A percentile compares a stretch with the other conserved stretches of the same genome.
Evolutionary conservation across 371 early-diverging fungal species (phyloP).

Genomic region (Umbelopsis sp.): DNA sequence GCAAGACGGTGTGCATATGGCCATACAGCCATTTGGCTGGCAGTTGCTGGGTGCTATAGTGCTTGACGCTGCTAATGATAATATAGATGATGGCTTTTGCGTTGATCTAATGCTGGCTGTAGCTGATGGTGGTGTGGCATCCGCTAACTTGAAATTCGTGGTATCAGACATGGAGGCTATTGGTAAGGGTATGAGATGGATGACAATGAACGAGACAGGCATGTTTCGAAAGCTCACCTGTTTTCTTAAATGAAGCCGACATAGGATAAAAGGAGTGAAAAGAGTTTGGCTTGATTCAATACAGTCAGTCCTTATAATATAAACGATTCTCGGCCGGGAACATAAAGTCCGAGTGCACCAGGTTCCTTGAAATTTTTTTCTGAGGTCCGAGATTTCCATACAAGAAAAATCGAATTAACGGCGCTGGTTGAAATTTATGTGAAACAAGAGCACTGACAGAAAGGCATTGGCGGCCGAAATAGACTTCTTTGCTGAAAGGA

Average conservation of each 20-base stretch:
- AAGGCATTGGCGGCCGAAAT: neutral
- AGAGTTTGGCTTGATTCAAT: neutral
- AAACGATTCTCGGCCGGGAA: neutral
- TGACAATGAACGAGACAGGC: neutral
- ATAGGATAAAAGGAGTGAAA: neutral
- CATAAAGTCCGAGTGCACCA: neutral
- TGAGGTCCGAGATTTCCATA: slow-evolving; percentile 7
- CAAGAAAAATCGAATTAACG: neutral
- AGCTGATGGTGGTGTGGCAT: neutral
- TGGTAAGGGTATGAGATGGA: neutral
- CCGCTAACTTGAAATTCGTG: neutral
- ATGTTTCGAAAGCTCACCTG: neutral
- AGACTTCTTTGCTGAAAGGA: neutral
- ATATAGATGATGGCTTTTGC: neutral
- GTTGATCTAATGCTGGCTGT: neutral
- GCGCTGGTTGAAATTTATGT: neutral
- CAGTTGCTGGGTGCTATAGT: neutral
- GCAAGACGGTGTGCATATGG: slow-evolving; percentile 1
- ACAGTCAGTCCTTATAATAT: neutral
- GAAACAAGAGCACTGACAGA: slow-evolving; percentile 11
- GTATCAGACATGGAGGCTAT: neutral
- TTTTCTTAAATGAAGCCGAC: neutral
- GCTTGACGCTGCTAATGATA: neutral
- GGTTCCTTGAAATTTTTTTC: slow-evolving; percentile 6
- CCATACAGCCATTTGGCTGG: neutral